Evolutionary conservation across 768 basidiomycete genomes (phyloP), one percentile per base, ranked within the genome.

Genomic region (Amanita phalloides): DNA sequence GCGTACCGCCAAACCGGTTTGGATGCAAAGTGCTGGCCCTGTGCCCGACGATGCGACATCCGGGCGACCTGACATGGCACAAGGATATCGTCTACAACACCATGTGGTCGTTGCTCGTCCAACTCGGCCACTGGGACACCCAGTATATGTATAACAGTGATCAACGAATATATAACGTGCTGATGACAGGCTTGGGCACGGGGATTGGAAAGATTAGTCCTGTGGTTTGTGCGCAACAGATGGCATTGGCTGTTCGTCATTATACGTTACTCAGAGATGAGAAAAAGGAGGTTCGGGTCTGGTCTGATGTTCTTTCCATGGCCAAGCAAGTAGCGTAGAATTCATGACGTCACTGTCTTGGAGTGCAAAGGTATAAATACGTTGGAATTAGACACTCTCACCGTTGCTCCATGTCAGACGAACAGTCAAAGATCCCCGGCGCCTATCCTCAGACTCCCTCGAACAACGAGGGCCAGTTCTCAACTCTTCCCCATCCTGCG

Each of bases 401-500:
- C 11, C 21, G 5, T 11, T n/a, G 6, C 10, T 20, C 11, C 30
- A 48, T 48, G 46, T 50, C 49, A 50, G 49, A 50, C 28, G 30
- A 25, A 17, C 39, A 43, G n/a, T 8, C 39, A 6, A 42, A 42
- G 8, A 35, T 50, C 10, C 49, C 49, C 4, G 49, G 49, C 17
- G 32, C 39, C 1, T 50, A 43, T 25, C 49, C 49, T 14, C 28
- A 46, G 49, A 57, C 13, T 20, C 48, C 48, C 11, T 23, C 28
- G 8, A 25, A 45, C 21, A 49, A 53, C 6, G 74, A 79, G 57
- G 73, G 67, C 45, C 60, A 57, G 1, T 82, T 74, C 63, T 65
- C 64, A 45, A 83, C 78, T 58, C 70, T 74, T 52, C 82, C 82
- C 20, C 79, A 83, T 60, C 82, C 81, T 45, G 81, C 81, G 57